Evolutionary conservation across 192 early-diverging fungal species (phyloP), one percentile per base, ranked within the genome.

Genomic region (Podila minutissima): DNA sequence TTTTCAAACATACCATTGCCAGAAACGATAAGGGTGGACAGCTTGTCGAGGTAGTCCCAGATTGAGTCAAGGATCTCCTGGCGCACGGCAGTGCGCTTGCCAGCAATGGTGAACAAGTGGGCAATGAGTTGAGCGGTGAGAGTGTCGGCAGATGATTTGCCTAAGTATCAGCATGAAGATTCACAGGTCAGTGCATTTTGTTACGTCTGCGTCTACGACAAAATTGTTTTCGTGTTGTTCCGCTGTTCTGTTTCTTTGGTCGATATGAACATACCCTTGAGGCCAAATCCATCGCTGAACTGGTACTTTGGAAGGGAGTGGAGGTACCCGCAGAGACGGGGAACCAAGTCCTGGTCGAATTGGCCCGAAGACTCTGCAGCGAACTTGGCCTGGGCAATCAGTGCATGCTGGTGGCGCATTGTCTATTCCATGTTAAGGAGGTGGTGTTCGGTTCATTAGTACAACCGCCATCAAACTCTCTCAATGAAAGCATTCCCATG

Each of bases 361-460:
- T 73, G 71, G 29, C 77, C 77, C 28, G 71, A 69, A n/a, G 77
- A 81, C 48, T 81, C 77, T 51, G 77, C 77, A 5, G 77, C 77
- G 20, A 81, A 81, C 67, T 69, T 81, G 48, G 77, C 77, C 59
- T 81, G 77, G 6, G 77, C 70, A 26, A 81, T 60, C 66, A 81
- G 41, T 3, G 77, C 77, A 60, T 81, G 77, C 62, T 81, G 77
- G 46, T 81, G 77, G 41, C 77, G 65, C 77, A 81, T 81, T 5
- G 77, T 81, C 77, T 81, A 72, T 63, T 3, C 24, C 4, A 13
- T 35, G 12, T 37, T 32, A n/a, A 55, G 11, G 24, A 55, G 53
- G 24, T 55, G 5, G 8, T 26, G 53, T 55, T 26, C 41, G 13
- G 22, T n/a, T 55, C 53, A 12, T 55, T 24, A 55, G 53, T 22